These are phyloP conservation scores for Hyparrhenia diplandra DNA, from an alignment of 176 grass and related monocot genomes.

Conservation along the genomic window DNA sequence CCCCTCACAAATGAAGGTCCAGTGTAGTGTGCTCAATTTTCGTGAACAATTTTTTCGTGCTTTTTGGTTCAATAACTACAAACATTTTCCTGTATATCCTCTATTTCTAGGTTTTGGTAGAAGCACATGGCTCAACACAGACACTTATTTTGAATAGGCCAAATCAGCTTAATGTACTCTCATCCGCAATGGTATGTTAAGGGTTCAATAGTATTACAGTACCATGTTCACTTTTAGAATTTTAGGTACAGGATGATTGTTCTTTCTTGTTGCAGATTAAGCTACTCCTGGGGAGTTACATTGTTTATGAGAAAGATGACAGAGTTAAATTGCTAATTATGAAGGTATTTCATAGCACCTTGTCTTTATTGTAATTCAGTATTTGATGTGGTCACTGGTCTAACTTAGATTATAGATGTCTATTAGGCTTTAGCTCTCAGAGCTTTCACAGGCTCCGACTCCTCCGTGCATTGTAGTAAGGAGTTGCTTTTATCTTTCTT, in stretches of 20 bases:
- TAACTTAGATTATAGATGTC: too few relatives aligned
- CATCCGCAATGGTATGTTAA: background rate
- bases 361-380: background rate
- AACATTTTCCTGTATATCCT: too few relatives aligned
- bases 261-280: slow-evolving; percentile 51
- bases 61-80: too few relatives aligned
- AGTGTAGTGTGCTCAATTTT: too few relatives aligned
- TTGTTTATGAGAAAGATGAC: slow-evolving; percentile 53
- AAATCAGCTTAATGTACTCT: background rate
- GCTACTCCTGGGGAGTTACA: slow-evolving; percentile 53
- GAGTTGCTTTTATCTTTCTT: background rate
- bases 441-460: too few relatives aligned
- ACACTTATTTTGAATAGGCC: background rate
- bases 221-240: background rate
- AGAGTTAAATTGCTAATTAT: slow-evolving; percentile 74
- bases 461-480: too few relatives aligned
- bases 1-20: too few relatives aligned
- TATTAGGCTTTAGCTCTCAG: too few relatives aligned
- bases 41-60: too few relatives aligned
- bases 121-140: background rate
- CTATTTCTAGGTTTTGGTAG: background rate
- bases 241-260: background rate
- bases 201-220: background rate
- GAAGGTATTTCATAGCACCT: slow-evolving; percentile 42
- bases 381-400: too few relatives aligned